Evolutionary conservation across 805 yeast genomes (phyloP).

Genomic region (Candida orba): DNA sequence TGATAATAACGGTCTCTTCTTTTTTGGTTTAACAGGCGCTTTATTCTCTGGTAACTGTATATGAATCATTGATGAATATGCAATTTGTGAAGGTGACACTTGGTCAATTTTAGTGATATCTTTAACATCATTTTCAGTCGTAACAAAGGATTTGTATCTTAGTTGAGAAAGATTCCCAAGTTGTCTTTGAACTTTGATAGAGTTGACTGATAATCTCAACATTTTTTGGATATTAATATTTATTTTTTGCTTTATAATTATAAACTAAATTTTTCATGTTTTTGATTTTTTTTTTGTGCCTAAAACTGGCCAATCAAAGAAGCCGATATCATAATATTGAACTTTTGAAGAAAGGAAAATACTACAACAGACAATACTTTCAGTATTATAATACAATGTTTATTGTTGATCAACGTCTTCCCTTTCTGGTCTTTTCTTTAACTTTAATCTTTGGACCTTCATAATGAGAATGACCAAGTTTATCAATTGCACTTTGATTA

Average conservation of each 20-base stretch:
- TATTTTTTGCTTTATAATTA: too few relatives aligned
- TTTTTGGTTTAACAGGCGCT: conserved; percentile 29
- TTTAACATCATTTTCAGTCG: conserved; percentile 1
- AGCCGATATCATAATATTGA: not conserved
- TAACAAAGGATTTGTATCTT: conserved; percentile 5
- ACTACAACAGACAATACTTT: not conserved
- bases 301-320: not conserved
- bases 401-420: conserved; percentile 4
- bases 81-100: conserved; percentile 19
- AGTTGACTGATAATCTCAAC: not conserved
- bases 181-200: not conserved
- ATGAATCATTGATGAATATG: conserved; percentile 19
- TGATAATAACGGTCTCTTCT: conserved; percentile 27
- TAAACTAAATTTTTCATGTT: not conserved
- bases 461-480: conserved; percentile 44
- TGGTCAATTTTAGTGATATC: conserved; percentile 3
- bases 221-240: not conserved
- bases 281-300: not conserved
- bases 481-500: conserved; percentile 48
- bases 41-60: conserved; percentile 21
- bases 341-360: too few relatives aligned
- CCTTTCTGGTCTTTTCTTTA: conserved; percentile 3
- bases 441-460: conserved; percentile 33
- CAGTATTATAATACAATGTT: not conserved
- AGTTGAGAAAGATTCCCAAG: not conserved